Evolutionary conservation across 306 rosid species (phyloP), one percentile per base, ranked within the genome.

Genomic region (Pyrus communis): DNA sequence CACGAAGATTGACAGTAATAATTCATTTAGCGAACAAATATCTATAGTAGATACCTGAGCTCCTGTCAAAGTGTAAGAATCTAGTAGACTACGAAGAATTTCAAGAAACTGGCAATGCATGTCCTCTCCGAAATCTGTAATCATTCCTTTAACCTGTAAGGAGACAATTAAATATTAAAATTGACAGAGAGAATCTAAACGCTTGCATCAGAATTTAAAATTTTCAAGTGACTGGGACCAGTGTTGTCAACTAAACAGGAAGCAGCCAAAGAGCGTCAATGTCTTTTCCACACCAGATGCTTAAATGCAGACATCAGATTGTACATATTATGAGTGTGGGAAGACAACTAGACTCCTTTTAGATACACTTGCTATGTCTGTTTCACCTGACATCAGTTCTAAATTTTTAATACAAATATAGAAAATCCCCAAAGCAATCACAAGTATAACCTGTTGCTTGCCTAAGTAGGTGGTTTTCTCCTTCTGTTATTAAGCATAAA

Each of bases 91-190:
- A 64, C 98, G 97, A 84, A 94, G 96, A 84, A 94, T 94, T 89
- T 94, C 98, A 85, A 91, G 96, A 83, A 94, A 94, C 87, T 94
- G 98, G 79, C 98, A 94, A 78, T 94, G 90, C 98, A 91, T 94
- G 80, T 87, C 86, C 71, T 91, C 97, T 81, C 89, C 98, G 46
- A 94, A 94, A 83, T 94, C 98, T 59, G 98, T 89, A 69, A 86
- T 70, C 96, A 94, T 85, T 86, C 97, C 98, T 63, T 91, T 89
- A 54, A 94, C 96, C 98, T 94, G 85, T 30, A 83, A 35, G 73
- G 69, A 28, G 82, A 75, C 57, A 82, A 74, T 22, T 35, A 15
- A 8, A 72, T n/a, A 42, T 79, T 27, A 83, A 46, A 40, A 51
- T 21, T 28, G 54, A 43, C 12, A 70, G 23, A 23, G 25, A 19